Evolutionary conservation across 495 filamentous ascomycete genomes (phyloP).

Genomic region (Aspergillus ostianus): DNA sequence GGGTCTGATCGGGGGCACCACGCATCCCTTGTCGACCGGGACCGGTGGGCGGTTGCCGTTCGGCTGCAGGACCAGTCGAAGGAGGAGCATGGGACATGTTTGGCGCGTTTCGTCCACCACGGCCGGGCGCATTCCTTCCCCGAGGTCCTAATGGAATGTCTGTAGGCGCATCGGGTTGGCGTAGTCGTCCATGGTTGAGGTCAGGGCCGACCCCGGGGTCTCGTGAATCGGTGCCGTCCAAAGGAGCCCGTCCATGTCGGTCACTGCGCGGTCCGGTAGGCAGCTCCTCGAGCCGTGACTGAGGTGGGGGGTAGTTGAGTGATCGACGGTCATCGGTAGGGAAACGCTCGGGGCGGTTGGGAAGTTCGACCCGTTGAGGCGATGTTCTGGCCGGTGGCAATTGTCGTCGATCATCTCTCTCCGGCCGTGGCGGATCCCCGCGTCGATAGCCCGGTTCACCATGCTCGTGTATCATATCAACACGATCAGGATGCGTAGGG

Average conservation of each 20-base stretch:
- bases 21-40: conserved; percentile 37
- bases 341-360: conserved; percentile 40
- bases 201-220: conserved; percentile 37
- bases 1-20: conserved; percentile 24
- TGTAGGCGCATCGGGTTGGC: conserved; percentile 49
- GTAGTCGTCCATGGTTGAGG: conserved; percentile 54
- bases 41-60: conserved; percentile 39
- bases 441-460: conserved; percentile 36
- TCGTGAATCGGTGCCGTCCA: conserved; percentile 29
- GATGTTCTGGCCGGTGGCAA: conserved; percentile 27
- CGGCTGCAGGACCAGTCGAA: conserved; percentile 5
- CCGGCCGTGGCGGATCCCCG: conserved; percentile 30
- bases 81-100: background rate
- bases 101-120: conserved; percentile 34
- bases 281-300: conserved; percentile 34
- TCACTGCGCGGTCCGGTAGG: conserved; percentile 43
- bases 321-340: conserved; percentile 34
- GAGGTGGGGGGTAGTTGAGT: conserved; percentile 21
- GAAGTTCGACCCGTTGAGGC: conserved; percentile 32
- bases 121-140: conserved; percentile 37
- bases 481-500: conserved; percentile 32
- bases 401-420: conserved; percentile 39
- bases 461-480: conserved; percentile 37
- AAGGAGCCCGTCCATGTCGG: conserved; percentile 20
- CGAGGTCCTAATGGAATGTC: conserved; percentile 74